Base-by-base conservation (phyloP, 768 basidiomycete genomes). In the Mycena chlorophos region DNA sequence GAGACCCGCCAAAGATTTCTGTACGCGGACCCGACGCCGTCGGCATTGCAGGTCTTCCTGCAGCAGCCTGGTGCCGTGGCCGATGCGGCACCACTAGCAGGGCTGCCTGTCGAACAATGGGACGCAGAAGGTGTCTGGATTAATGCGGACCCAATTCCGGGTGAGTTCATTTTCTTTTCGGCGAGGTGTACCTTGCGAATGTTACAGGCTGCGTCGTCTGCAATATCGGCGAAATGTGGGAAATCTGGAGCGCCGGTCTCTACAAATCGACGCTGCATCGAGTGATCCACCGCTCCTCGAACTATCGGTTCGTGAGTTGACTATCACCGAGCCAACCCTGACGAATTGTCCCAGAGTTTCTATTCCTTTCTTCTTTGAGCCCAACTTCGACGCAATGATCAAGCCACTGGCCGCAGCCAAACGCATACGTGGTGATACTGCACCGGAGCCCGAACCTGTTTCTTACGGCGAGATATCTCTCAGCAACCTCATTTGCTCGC, bases 181-280 rank as follows among this genome's bases (percentile, higher is more conserved):
- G 12, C 39, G 5, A 12, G 12, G 12, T 14, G 12, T 45, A 12
- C 16, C n/a, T 37, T 37, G 12, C 34, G 34, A 42, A 47, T 12
- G 5, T 47, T 47, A 25, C 38, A 60, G 59, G 59, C 8, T 91
- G 89, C 60, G 75, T 96, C 6, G 90, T 97, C 19, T 93, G 91
- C 69, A 97, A 97, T 64, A 86, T 97, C 37, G 94, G 94, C 22
- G 89, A 92, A 76, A 88, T 94, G 92, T 94, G 92, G 89, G 89
- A 94, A 77, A 79, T 87, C 43, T 96, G 93, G 93, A 87, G 89
- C 4, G 85, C 87, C 59, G 94, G 94, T 0, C 68, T 95, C 47
- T 97, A 96, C 75, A 82, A 78, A 53, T 89, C 91, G 34, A 95
- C 94, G 0, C 74, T 95, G n/a, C 94, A 96, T 70, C 81, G 91